phyloP scores from a whole-genome alignment of 192 early-diverging fungal species.

The Mortierella alpina region DNA sequence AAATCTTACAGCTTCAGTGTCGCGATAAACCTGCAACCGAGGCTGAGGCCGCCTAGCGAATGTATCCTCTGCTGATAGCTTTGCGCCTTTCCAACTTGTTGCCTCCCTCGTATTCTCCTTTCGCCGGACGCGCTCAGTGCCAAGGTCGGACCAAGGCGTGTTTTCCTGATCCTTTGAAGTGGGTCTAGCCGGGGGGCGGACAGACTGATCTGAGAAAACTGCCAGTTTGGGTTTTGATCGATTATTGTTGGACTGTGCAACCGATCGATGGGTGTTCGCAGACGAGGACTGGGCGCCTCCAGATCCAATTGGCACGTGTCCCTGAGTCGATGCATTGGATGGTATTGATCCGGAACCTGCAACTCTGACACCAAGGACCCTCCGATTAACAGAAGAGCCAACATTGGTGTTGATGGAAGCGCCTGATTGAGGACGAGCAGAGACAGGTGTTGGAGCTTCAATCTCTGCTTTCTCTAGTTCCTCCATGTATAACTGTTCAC shows the following conservation, averaged over 20 bases:
- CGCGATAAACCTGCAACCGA: constrained; percentile 47
- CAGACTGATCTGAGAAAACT: constrained; percentile 40
- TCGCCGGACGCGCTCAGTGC: constrained; percentile 64
- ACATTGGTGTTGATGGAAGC: neutral
- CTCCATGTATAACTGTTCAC: neutral
- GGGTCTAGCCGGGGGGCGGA: neutral
- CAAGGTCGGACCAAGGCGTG: constrained; percentile 69
- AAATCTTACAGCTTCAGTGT: constrained; percentile 21
- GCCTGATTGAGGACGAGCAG: too few species aligned
- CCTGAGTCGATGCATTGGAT: constrained; percentile 9
- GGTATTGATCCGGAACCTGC: constrained; percentile 22
- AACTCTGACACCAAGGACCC: constrained; percentile 32
- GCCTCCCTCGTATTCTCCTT: constrained; percentile 79
- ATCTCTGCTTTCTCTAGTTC: constrained; percentile 15
- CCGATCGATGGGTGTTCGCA: neutral
- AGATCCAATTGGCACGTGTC: constrained; percentile 14
- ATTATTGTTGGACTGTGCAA: neutral
- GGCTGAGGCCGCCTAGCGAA: constrained; percentile 9
- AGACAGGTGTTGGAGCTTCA: neutral
- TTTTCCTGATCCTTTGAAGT: neutral
- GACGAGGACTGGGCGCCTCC: neutral
- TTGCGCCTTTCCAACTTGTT: constrained; percentile 70
- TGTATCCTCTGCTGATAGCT: constrained; percentile 47
- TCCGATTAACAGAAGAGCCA: neutral
- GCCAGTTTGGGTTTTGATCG: constrained; percentile 14